Percentiles rank a stretch among this genome's conserved stretches.
Conservation (phyloP, 2,329 filamentous ascomycete species). For the Neofusicoccum umdonicola region DNA sequence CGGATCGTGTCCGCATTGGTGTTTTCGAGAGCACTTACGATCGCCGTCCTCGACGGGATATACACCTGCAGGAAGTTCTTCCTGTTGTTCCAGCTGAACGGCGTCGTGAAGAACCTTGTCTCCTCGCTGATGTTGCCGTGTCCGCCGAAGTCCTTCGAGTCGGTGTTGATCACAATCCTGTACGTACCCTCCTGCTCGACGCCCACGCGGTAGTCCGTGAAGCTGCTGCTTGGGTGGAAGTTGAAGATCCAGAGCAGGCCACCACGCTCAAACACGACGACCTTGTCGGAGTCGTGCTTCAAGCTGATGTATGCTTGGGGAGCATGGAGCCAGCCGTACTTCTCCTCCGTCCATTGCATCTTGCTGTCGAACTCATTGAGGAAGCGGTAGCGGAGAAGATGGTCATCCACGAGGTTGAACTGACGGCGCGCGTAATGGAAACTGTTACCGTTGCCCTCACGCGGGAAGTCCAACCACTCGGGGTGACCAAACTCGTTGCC, state of each 20-base stretch:
- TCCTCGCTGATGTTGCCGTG: slow-evolving; percentile 71
- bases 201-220: slow-evolving; percentile 87
- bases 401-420: slow-evolving; percentile 86
- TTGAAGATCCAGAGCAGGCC: slow-evolving; percentile 95
- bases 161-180: slow-evolving; percentile 78
- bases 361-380: slow-evolving; percentile 90
- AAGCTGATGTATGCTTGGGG: slow-evolving; percentile 88
- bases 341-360: slow-evolving; percentile 85
- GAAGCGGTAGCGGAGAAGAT: slow-evolving; percentile 80
- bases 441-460: slow-evolving; percentile 86
- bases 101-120: slow-evolving; percentile 90
- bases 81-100: slow-evolving; percentile 84
- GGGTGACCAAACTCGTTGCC: slow-evolving; percentile 98
- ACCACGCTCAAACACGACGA: slow-evolving; percentile 91
- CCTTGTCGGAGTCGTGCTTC: slow-evolving; percentile 91
- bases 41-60: slow-evolving; percentile 75
- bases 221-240: slow-evolving; percentile 83
- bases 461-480: slow-evolving; percentile 98
- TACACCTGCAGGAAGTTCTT: slow-evolving; percentile 93
- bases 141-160: slow-evolving; percentile 75
- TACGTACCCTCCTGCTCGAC: slow-evolving; percentile 84
- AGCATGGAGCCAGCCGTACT: slow-evolving; percentile 86
- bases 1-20: neutral
- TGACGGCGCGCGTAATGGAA: slow-evolving; percentile 94
- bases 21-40: slow-evolving; percentile 56